Evolutionary conservation across 371 early-diverging fungal species (phyloP), one percentile per base, ranked within the genome.

Genomic region (Syncephalastrum contaminatum): DNA sequence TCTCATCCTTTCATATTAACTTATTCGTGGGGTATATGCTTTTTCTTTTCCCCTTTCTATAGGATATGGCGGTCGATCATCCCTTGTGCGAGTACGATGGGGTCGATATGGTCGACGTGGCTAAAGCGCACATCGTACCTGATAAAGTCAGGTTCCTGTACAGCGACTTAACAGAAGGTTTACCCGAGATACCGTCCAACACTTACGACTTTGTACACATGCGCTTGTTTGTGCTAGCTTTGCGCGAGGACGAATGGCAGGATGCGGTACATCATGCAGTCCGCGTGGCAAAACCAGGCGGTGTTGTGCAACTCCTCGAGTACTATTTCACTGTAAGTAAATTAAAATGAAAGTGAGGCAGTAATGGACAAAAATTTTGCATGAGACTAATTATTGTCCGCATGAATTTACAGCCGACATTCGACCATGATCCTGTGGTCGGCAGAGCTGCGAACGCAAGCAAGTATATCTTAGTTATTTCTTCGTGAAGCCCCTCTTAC

Each of bases 191-290:
- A n/a, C 74, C 72, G 42, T 64, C 77, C 45, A 63, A 80, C 41
- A 71, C 79, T 0, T 86, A 84, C 63, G 82, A 83, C 45, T 67
- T 75, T 44, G 69, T 83, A 19, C 73, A 83, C 20, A 67, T 76
- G 54, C 64, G 80, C 44, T 51, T 70, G 18, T 70, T 72, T 30
- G 72, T 80, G 41, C 60, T 79, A 16, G 80, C 77, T 13, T 58
- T 82, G 20, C 73, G 69, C 7, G 66, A 64, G 48, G 58, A 77
- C 16, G 75, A 81, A 59, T 86, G 84, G 84, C 41, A 27, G 0
- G 10, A 48, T 4, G 47, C 51, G 10, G 30, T 69, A 19, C 57
- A 56, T 20, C 68, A 72, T 27, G 47, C 52, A 5, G 48, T 64
- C 20, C 70, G 81, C 25, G 68, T 81, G 0, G 50, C 64, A 22